Conservation (phyloP, 1,139 yeast species). For the Chernovozyma sophiae-reginae region DNA sequence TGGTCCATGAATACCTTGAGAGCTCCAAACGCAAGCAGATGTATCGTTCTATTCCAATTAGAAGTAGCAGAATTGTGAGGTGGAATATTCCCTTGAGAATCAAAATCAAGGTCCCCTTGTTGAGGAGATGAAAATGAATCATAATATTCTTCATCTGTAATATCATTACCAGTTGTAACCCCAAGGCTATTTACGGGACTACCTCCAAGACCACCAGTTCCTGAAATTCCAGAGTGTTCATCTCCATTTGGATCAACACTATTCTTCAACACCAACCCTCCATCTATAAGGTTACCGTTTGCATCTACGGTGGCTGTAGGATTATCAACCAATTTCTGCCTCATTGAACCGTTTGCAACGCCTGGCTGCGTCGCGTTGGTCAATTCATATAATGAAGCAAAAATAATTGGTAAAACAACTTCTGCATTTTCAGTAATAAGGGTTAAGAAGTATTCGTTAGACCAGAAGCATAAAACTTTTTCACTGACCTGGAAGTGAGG, state of each 20-base stretch:
- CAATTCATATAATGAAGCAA: conserved; percentile 84
- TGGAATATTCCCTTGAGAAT: conserved; percentile 17
- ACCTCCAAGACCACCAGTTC: conserved; percentile 4
- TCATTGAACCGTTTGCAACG: conserved; percentile 45
- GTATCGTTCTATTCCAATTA: conserved; percentile 89
- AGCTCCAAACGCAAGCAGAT: conserved; percentile 86
- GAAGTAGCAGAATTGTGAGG: conserved; percentile 48
- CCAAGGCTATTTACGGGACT: conserved; percentile 1
- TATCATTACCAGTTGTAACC: conserved; percentile 19
- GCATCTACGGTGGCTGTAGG: conserved; percentile 44
- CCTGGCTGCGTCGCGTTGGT: conserved; percentile 53
- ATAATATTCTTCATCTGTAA: conserved; percentile 44
- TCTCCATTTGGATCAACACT: conserved; percentile 10
- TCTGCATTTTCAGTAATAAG: conserved; percentile 89
- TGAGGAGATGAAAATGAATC: conserved; percentile 41
- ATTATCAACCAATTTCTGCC: conserved; percentile 38
- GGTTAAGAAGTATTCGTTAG: conserved; percentile 88
- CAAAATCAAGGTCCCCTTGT: conserved; percentile 24
- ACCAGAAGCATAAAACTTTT: conserved; percentile 91
- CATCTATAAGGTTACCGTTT: conserved; percentile 43
- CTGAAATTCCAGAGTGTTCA: conserved; percentile 2
- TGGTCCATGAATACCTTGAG: conserved; percentile 91
- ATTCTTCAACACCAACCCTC: conserved; percentile 30
- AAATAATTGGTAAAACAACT: conserved; percentile 86
- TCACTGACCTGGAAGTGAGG: conserved; percentile 98